These are phyloP conservation scores for Pichia rugopelliculosa DNA, from an alignment of 805 yeast species.

Conservation along the genomic window DNA sequence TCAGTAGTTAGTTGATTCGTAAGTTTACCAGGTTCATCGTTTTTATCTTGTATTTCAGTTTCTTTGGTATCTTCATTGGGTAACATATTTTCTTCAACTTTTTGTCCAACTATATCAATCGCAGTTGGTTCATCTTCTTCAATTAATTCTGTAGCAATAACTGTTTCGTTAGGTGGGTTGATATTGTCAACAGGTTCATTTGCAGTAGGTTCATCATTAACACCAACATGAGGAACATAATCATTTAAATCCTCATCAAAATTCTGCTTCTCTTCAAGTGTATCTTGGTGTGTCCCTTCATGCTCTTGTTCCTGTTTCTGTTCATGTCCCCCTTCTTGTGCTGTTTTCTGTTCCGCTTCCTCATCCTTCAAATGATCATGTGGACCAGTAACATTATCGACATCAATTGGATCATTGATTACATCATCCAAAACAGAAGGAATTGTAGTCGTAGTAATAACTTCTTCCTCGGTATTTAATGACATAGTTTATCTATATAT, in stretches of 20 bases:
- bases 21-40: not conserved
- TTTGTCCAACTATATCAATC: not conserved
- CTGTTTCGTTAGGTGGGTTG: too few species aligned
- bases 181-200: too few species aligned
- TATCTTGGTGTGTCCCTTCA: not conserved
- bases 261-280: not conserved
- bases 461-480: not conserved
- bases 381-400: not conserved
- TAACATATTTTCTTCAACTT: too few species aligned
- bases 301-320: not conserved
- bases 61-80: not conserved
- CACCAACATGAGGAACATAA: not conserved
- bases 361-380: not conserved
- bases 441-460: too few species aligned
- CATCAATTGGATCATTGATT: not conserved
- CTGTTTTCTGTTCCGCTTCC: not conserved
- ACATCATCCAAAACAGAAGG: too few species aligned
- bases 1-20: not conserved
- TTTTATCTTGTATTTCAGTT: not conserved
- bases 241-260: slow-evolving; percentile 1
- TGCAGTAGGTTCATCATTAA: not conserved
- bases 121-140: not conserved
- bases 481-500: not conserved
- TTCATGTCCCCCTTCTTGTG: too few species aligned
- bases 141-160: not conserved